Evolutionary conservation across 176 grass and related monocot genomes (phyloP).

Genomic region (Aegilops longissima): DNA sequence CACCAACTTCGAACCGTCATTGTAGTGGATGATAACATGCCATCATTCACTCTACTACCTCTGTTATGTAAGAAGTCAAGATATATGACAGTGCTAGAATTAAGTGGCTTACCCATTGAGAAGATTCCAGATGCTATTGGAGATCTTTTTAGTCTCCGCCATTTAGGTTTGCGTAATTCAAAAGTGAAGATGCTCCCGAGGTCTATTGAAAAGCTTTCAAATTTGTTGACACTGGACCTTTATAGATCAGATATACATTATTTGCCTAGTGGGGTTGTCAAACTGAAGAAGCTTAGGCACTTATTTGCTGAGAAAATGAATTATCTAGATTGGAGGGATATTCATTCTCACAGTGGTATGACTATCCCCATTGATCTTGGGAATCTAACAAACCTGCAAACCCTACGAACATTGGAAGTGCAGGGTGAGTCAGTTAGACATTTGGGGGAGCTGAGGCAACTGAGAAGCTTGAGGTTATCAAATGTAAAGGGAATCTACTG

Average conservation of each 20-base stretch:
- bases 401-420: neutral
- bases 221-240: no score
- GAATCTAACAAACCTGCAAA: neutral
- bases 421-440: neutral
- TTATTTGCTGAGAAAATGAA: no score
- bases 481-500: neutral
- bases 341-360: neutral
- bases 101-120: neutral
- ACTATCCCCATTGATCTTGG: neutral
- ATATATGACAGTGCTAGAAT: neutral
- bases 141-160: neutral
- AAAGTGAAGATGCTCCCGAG: neutral
- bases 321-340: no score
- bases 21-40: neutral
- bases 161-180: neutral
- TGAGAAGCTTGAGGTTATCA: neutral
- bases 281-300: no score
- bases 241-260: no score
- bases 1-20: neutral
- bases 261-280: no score
- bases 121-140: neutral
- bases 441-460: neutral
- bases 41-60: neutral
- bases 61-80: neutral
- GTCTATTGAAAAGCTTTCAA: neutral